These are phyloP conservation scores for Zoysia pacifica DNA, from an alignment of 176 grass and related monocot species.

Conservation along the genomic window DNA sequence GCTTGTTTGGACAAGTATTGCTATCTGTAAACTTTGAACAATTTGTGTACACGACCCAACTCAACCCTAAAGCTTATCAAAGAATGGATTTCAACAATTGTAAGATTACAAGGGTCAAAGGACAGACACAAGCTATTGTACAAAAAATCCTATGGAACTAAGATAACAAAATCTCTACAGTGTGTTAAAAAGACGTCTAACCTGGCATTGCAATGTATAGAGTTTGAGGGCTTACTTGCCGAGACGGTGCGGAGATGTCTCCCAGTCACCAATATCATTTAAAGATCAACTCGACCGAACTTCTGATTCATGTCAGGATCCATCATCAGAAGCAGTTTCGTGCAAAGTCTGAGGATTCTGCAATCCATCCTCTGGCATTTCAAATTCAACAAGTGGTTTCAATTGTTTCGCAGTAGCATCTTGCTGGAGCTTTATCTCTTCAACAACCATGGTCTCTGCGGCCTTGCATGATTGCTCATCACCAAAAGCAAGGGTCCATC, in stretches of 20 bases:
- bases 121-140: constrained; percentile 66
- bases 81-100: constrained; percentile 64
- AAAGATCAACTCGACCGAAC: constrained; percentile 35
- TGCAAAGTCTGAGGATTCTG: constrained; percentile 28
- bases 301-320: constrained; percentile 27
- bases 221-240: neutral
- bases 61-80: constrained; percentile 58
- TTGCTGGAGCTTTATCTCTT: constrained; percentile 68
- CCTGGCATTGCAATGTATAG: constrained; percentile 50
- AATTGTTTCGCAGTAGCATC: constrained; percentile 58
- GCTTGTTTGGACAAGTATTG: constrained; percentile 32
- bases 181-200: constrained; percentile 48
- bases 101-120: constrained; percentile 59
- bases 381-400: constrained; percentile 60
- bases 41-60: constrained; percentile 43
- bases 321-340: constrained; percentile 38
- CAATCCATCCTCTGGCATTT: constrained; percentile 51
- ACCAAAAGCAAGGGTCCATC: constrained; percentile 94
- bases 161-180: constrained; percentile 59
- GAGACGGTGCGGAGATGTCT: constrained; percentile 17
- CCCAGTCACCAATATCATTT: neutral
- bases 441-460: constrained; percentile 67
- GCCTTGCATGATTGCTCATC: constrained; percentile 72
- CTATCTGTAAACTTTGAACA: constrained; percentile 40
- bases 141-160: constrained; percentile 76